Evolutionary conservation across 192 early-diverging fungal species (phyloP).

Genomic region (Backusella liffmaniae): DNA sequence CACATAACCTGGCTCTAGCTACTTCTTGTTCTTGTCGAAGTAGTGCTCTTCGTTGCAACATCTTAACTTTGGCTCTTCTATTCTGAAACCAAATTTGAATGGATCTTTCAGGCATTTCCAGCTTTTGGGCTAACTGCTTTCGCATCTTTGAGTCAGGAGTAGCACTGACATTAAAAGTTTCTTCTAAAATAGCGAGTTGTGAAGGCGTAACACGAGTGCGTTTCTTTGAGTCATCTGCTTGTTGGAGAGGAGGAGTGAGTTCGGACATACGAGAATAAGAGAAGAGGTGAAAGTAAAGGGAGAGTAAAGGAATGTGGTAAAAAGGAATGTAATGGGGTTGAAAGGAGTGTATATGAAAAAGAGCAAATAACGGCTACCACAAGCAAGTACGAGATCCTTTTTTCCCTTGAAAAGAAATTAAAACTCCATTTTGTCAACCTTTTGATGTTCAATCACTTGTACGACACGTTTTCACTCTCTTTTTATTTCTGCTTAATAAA

Average conservation of each 20-base stretch:
- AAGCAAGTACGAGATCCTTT: not conserved
- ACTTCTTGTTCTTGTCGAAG: constrained; percentile 30
- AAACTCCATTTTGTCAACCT: not conserved
- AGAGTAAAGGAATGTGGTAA: not conserved
- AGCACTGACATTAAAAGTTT: constrained; percentile 62
- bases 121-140: constrained; percentile 59
- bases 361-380: not conserved
- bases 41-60: constrained; percentile 35
- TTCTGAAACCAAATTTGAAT: constrained; percentile 90
- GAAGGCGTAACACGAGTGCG: constrained; percentile 63
- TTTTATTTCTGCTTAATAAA: not conserved
- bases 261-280: not conserved
- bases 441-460: not conserved
- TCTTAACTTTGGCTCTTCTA: constrained; percentile 74
- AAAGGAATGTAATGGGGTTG: constrained; percentile 3
- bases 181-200: constrained; percentile 59
- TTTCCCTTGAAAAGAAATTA: not conserved
- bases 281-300: not conserved
- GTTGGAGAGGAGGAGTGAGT: not conserved
- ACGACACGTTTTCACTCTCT: not conserved
- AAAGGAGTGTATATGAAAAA: not conserved
- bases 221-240: constrained; percentile 41
- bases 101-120: constrained; percentile 68
- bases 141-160: constrained; percentile 65
- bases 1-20: constrained; percentile 23